Evolutionary conservation across 2,329 filamentous ascomycete species (phyloP).

Genomic region (Ploettnerulaceae sp.): DNA sequence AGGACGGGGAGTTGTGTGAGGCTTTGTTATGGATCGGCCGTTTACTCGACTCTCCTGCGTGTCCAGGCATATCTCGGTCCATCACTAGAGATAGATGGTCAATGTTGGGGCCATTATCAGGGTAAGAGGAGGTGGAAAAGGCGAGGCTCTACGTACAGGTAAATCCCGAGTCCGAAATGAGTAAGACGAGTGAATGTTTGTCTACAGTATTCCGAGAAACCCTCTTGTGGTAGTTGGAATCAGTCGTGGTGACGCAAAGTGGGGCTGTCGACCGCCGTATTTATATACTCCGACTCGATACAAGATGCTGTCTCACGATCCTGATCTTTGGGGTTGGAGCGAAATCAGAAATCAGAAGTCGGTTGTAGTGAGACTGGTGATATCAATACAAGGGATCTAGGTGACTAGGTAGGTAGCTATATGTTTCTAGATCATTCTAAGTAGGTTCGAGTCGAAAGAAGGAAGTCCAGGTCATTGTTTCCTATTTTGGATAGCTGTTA

Average conservation of each 20-base stretch:
- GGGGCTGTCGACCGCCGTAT: not conserved
- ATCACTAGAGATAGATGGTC: not conserved
- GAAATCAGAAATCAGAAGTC: too few species aligned
- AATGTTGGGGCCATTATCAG: not conserved
- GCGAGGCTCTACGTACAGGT: not conserved
- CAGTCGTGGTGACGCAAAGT: not conserved
- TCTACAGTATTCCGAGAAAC: not conserved
- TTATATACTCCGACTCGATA: not conserved
- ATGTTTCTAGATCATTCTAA: too few species aligned
- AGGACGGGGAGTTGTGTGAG: not conserved
- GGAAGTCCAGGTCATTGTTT: too few species aligned
- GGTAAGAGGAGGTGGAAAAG: not conserved
- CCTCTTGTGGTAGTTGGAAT: not conserved
- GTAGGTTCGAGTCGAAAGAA: too few species aligned
- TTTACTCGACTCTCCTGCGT: not conserved
- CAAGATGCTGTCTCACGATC: not conserved
- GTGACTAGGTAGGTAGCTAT: too few species aligned
- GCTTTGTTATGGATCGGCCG: not conserved
- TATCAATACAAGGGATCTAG: too few species aligned
- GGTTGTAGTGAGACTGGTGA: too few species aligned
- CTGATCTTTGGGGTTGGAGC: not conserved
- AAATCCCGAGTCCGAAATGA: not conserved
- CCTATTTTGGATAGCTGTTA: too few species aligned
- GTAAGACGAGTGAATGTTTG: not conserved
- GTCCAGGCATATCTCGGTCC: not conserved